Conservation (phyloP, 192 early-diverging fungal species). For the Entophlyctis luteolus region DNA sequence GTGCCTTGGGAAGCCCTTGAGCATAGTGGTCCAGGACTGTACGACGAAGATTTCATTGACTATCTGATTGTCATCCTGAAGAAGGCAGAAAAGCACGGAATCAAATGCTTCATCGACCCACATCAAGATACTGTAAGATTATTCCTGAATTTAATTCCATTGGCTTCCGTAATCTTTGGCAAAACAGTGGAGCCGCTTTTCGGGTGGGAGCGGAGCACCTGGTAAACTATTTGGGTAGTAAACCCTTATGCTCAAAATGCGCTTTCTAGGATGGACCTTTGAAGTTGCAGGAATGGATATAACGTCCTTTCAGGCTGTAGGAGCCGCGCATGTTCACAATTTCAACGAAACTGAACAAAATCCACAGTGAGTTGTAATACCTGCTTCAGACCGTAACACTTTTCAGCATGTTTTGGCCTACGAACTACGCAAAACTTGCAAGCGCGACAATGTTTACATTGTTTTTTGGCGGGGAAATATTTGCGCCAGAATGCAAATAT, state of each 20-base stretch:
- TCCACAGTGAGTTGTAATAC: slow-evolving; percentile 19
- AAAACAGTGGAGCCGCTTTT: slow-evolving; percentile 53
- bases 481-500: slow-evolving; percentile 66
- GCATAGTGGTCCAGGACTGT: slow-evolving; percentile 74
- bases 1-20: slow-evolving; percentile 83
- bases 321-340: slow-evolving; percentile 77
- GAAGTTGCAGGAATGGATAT: slow-evolving; percentile 74
- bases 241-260: neutral
- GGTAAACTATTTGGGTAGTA: slow-evolving; percentile 30
- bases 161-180: neutral
- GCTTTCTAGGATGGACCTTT: slow-evolving; percentile 67
- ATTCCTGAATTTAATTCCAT: neutral
- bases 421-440: slow-evolving; percentile 83
- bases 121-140: slow-evolving; percentile 75
- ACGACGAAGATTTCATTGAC: slow-evolving; percentile 78
- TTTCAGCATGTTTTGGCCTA: slow-evolving; percentile 68
- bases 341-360: slow-evolving; percentile 35
- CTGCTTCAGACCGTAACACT: too few species aligned
- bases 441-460: slow-evolving; percentile 81
- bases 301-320: slow-evolving; percentile 66
- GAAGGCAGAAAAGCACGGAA: slow-evolving; percentile 67
- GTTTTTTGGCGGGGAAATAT: slow-evolving; percentile 69
- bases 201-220: slow-evolving; percentile 80
- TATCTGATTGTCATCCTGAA: slow-evolving; percentile 64
- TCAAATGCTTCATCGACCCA: slow-evolving; percentile 82